A percentile compares a stretch with the other conserved stretches of the same genome.
Evolutionary conservation across 129 eudicot species (phyloP).

Genomic region (Saposhnikovia divaricata): DNA sequence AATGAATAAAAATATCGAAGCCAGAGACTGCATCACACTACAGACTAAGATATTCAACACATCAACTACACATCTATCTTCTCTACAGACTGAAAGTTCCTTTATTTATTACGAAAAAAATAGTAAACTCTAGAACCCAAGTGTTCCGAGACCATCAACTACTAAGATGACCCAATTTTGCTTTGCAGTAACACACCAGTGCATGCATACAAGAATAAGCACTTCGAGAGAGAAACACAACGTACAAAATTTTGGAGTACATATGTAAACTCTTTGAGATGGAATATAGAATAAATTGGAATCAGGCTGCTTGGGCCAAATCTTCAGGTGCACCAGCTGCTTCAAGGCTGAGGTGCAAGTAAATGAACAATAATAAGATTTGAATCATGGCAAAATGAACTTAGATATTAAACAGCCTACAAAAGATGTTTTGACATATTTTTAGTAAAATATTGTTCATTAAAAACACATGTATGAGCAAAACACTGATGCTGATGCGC

Average conservation of each 20-base stretch:
- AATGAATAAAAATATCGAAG: too few species aligned
- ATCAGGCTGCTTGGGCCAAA: conserved; percentile 63
- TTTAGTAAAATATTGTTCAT: neutral
- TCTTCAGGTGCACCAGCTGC: conserved; percentile 48
- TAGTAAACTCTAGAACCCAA: neutral
- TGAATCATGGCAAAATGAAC: neutral
- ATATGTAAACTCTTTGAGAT: neutral
- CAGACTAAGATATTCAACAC: too few species aligned
- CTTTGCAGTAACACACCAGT: neutral
- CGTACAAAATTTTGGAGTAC: neutral
- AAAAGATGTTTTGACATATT: neutral
- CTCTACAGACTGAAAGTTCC: neutral
- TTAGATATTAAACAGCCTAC: neutral
- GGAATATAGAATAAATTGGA: conserved; percentile 4
- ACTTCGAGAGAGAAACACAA: neutral
- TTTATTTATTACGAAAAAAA: neutral
- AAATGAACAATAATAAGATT: neutral
- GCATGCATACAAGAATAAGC: neutral
- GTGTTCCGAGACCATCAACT: neutral
- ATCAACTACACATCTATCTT: neutral
- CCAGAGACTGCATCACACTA: too few species aligned
- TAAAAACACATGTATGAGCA: neutral
- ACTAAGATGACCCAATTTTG: neutral
- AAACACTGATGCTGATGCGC: neutral
- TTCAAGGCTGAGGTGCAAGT: conserved; percentile 35